Conservation (phyloP, 73 alveolate genomes). For the Effrenium voratum region DNA sequence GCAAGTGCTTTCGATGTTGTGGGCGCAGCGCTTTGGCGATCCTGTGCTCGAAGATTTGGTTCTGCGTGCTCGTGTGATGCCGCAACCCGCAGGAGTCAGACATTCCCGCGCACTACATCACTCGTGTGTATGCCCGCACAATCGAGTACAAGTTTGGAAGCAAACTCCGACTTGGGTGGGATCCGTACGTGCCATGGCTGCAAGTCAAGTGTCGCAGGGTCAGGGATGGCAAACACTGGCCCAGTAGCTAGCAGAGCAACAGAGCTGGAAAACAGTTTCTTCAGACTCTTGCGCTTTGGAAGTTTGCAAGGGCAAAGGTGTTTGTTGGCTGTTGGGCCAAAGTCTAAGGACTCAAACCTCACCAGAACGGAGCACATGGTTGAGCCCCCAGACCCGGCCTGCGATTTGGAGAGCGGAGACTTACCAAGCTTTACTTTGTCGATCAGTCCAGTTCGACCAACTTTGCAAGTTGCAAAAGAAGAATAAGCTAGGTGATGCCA, state of each 20-base stretch:
- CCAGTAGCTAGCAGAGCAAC: background rate
- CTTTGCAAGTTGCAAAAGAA: too few relatives aligned
- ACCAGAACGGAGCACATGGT: slow-evolving; percentile 86
- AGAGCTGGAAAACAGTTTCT: too few relatives aligned
- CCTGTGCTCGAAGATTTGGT: too few relatives aligned
- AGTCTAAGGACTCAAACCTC: slow-evolving; percentile 45
- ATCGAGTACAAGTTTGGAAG: slow-evolving; percentile 88
- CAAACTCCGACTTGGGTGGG: slow-evolving; percentile 43
- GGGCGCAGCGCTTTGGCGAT: too few relatives aligned
- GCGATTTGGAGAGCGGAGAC: too few relatives aligned
- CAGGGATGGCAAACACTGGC: background rate
- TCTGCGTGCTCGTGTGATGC: too few relatives aligned
- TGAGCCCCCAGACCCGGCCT: too few relatives aligned
- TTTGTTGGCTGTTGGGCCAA: background rate
- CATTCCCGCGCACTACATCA: slow-evolving; percentile 64
- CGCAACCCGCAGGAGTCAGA: slow-evolving; percentile 12
- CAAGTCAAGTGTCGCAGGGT: background rate
- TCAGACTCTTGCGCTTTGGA: background rate
- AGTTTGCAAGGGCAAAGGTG: background rate
- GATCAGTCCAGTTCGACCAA: too few relatives aligned
- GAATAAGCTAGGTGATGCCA: too few relatives aligned
- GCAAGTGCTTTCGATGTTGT: too few relatives aligned
- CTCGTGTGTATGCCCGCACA: slow-evolving; percentile 87
- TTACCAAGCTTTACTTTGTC: too few relatives aligned
- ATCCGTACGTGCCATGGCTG: background rate